phyloP scores from a whole-genome alignment of 2,329 filamentous ascomycete species.

The Talaromyces islandicus region DNA sequence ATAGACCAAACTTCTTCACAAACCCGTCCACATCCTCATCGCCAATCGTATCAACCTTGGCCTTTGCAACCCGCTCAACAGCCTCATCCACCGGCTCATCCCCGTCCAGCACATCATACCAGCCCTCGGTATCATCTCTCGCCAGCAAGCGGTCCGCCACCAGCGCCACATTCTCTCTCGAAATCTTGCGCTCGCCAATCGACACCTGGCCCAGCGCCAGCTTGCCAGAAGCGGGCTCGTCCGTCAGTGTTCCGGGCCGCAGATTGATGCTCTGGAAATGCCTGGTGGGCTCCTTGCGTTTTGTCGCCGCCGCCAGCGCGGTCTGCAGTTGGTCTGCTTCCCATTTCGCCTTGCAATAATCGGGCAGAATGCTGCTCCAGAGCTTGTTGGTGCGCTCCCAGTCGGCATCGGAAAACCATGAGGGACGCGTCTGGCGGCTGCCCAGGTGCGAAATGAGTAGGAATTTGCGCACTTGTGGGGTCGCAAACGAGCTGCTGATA shows the following conservation, averaged over 20 bases:
- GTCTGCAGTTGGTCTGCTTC: conserved; percentile 52
- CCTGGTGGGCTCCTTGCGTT: conserved; percentile 13
- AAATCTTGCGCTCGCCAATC: conserved; percentile 38
- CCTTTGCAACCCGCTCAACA: conserved; percentile 40
- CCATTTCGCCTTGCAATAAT: conserved; percentile 50
- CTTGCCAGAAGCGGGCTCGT: conserved; percentile 41
- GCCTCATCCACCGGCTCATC: conserved; percentile 42
- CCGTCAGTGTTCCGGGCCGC: conserved; percentile 45
- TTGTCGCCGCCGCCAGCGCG: conserved; percentile 34
- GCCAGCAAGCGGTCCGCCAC: conserved; percentile 46
- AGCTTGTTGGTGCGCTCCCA: conserved; percentile 41
- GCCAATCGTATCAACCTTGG: conserved; percentile 42
- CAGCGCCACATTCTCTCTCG: conserved; percentile 47
- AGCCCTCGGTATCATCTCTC: conserved; percentile 44
- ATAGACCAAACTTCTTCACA: conserved; percentile 23
- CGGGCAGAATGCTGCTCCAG: conserved; percentile 45
- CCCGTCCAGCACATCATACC: conserved; percentile 50
- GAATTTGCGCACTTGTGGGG: conserved; percentile 46
- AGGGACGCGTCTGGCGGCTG: conserved; percentile 42
- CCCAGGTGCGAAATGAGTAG: conserved; percentile 51
- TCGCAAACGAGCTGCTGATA: conserved; percentile 43
- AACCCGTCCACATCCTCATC: conserved; percentile 48
- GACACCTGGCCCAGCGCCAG: conserved; percentile 45
- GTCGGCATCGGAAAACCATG: conserved; percentile 47
- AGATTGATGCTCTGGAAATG: conserved; percentile 47